Evolutionary conservation across 495 filamentous ascomycete species (phyloP), one percentile per base, ranked within the genome.

Genomic region (Gamarada debralockiae): DNA sequence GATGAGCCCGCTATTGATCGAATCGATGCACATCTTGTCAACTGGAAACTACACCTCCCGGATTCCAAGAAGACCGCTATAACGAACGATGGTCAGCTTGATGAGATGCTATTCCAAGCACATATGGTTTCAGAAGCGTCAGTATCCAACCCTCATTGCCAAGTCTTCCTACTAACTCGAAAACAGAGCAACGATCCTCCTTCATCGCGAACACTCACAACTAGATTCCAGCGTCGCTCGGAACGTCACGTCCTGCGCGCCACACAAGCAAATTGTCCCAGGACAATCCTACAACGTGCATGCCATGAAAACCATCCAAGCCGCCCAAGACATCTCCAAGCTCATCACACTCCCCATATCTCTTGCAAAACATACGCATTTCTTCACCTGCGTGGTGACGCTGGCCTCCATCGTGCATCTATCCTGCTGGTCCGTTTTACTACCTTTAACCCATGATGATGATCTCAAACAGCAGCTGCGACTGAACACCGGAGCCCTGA

Each of bases 71-170:
- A 74, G 48, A 80, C 87, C 52, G 77, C 90, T 29, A 70, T 92
- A 49, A 78, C 78, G 34, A 77, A 79, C 52, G 79, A 85, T 52
- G 78, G 83, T 25, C 73, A 83, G 29, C 76, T 92, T 9, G 90
- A 96, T 61, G 89, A 95, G 70, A 86, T 95, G 78, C 82, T 95
- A 71, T 95, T 95, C 73, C 90, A 95, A 63, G 90, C 90, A 10
- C 86, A 86, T 50, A 90, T 93, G 82, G 84, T 93, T 45, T 79
- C 85, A 24, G 80, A 88, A 63, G 84, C 81, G 68, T 79, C 66
- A 61, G 74, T 67, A 10, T n/a, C 17, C 10, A n/a, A n/a, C 15
- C 5, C 14, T 20, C 47, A 47, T 17, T 39, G 14, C 50, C 9
- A 22, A 13, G 24, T 31, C 42, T n/a, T 24, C n/a, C 23, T 8